Evolutionary conservation across 352 stramenopile genomes (phyloP).

Genomic region (Blastocystis sp.): DNA sequence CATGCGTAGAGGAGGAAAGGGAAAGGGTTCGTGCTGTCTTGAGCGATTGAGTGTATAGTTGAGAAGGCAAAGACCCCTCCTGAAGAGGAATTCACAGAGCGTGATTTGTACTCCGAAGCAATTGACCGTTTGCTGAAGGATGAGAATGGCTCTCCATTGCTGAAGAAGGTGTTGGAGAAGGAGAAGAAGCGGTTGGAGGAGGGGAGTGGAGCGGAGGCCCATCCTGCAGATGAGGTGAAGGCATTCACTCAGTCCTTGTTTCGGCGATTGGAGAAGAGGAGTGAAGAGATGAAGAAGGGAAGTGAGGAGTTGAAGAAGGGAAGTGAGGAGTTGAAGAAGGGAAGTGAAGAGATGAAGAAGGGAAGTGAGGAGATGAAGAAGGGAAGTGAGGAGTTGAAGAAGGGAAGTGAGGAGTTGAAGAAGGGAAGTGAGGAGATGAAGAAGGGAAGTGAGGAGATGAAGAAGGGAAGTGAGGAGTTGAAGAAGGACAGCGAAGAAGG

Average conservation of each 20-base stretch:
- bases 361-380: too few relatives aligned
- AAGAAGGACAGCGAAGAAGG: background rate
- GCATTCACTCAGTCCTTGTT: background rate
- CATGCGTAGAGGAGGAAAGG: too few relatives aligned
- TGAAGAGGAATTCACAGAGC: background rate
- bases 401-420: too few relatives aligned
- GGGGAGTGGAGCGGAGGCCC: background rate
- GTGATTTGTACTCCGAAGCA: background rate
- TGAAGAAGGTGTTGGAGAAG: slow-evolving; percentile 48
- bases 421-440: background rate
- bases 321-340: too few relatives aligned
- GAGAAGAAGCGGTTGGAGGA: slow-evolving; percentile 9
- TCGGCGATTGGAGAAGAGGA: background rate
- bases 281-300: background rate
- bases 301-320: too few relatives aligned
- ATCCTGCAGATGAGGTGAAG: background rate
- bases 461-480: too few relatives aligned
- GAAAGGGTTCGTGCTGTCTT: too few relatives aligned
- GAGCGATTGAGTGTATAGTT: too few relatives aligned
- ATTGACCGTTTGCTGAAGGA: background rate
- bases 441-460: background rate
- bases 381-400: too few relatives aligned
- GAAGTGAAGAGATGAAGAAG: too few relatives aligned
- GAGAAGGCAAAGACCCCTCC: too few relatives aligned
- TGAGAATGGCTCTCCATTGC: background rate